Evolutionary conservation across 2,329 filamentous ascomycete genomes (phyloP), one percentile per base, ranked within the genome.

Genomic region (Phaeosphaeria sp.): DNA sequence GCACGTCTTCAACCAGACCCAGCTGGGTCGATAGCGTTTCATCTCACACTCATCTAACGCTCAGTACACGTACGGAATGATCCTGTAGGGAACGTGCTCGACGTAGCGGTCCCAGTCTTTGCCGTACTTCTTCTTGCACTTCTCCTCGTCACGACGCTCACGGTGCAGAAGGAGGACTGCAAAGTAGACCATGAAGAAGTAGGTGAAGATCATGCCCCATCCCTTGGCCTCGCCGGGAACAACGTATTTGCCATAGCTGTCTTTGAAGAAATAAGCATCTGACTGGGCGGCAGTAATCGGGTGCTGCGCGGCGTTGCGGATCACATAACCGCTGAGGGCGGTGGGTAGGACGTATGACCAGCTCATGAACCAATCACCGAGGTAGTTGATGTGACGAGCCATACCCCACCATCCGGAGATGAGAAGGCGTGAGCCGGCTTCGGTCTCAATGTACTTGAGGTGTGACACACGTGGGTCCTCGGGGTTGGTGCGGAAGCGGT

Each of bases 101-200:
- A 90, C 93, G 79, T 97, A 98, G 79, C 87, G 86, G 62, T 93
- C 87, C 93, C 94, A 98, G 73, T 97, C 93, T 66, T 89, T 89
- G 23, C 93, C 93, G 72, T 98, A 98, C 83, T 98, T 98, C 73
- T 86, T 86, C 62, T 85, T 83, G 78, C 94, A 98, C 83, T 97
- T 97, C 75, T 92, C 90, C 67, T 97, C 93, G 67, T 98, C 94
- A 52, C 94, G 85, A 57, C 87, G 82, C 74, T 96, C 93, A 20
- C 94, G 90, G 75, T 97, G 94, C 53, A 97, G 82, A 11, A 98
- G 83, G 61, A 98, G 80, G 13, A 96, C 80, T 3, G 89, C 93
- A 80, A 98, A 97, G 81, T 97, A 98, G 7, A 96, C 71, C 67
- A 97, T 84, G 80, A 96, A 98, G 75, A 97, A 97, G 81, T 97